A percentile compares a stretch with the other conserved stretches of the same genome.
phyloP scores from a whole-genome alignment of 2,329 filamentous ascomycete species.

The Meredithiella fracta region DNA sequence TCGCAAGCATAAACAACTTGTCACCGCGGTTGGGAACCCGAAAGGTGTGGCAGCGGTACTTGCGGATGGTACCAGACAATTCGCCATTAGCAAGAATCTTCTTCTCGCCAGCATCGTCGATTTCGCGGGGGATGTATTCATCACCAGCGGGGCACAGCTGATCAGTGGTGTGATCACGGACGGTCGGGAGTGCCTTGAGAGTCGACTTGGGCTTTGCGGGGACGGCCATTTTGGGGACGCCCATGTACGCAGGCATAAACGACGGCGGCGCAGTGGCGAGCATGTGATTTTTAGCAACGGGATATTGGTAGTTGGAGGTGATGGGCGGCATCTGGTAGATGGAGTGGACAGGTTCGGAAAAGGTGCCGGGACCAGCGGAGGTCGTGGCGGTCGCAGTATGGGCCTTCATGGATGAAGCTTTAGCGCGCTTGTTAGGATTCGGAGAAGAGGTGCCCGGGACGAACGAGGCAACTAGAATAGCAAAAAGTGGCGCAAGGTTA shows the following conservation, averaged over 20 bases:
- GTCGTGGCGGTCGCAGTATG: conserved; percentile 5
- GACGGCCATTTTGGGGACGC: conserved; percentile 21
- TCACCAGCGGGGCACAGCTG: conserved; percentile 79
- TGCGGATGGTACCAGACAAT: conserved; percentile 54
- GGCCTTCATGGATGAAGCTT: conserved; percentile 17
- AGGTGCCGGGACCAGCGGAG: conserved; percentile 4
- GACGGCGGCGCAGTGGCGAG: background rate
- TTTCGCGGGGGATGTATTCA: conserved; percentile 87
- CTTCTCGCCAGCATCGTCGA: conserved; percentile 82
- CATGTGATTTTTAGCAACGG: background rate
- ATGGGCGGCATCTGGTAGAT: conserved; percentile 20
- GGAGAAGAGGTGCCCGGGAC: conserved; percentile 15
- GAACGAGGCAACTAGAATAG: conserved; percentile 23
- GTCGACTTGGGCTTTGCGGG: conserved; percentile 71
- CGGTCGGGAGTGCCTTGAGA: conserved; percentile 86
- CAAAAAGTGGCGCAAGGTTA: background rate
- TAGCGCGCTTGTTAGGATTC: conserved; percentile 19
- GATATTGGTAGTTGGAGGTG: conserved; percentile 20
- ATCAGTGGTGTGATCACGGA: conserved; percentile 92
- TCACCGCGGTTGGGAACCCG: conserved; percentile 77
- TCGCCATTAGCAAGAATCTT: conserved; percentile 79
- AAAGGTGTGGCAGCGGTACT: conserved; percentile 89
- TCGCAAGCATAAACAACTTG: conserved; percentile 97
- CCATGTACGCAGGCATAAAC: conserved; percentile 1
- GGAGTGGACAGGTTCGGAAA: conserved; percentile 3